These are phyloP conservation scores for Fusarium nurragi DNA, from an alignment of 2,329 filamentous ascomycete genomes.

Conservation along the genomic window DNA sequence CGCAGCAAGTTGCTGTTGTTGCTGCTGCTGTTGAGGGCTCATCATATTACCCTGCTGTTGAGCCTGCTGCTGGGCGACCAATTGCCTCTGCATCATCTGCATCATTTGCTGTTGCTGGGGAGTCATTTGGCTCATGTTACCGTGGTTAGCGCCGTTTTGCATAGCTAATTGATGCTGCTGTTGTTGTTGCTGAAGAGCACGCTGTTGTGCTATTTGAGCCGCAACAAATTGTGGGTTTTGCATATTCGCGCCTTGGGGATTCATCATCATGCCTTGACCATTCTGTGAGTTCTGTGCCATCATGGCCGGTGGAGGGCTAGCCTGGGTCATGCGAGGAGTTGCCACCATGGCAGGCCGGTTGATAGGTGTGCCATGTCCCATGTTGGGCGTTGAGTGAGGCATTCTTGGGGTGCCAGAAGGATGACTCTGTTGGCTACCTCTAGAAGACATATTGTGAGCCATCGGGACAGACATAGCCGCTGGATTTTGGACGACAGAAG, in stretches of 20 bases:
- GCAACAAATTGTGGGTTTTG: constrained; percentile 53
- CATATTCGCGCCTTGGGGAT: constrained; percentile 55
- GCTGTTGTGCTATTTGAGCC: constrained; percentile 59
- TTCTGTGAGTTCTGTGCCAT: constrained; percentile 67
- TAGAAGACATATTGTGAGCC: constrained; percentile 69
- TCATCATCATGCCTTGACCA: constrained; percentile 62
- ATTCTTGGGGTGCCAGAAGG: constrained; percentile 70
- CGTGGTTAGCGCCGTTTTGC: constrained; percentile 51
- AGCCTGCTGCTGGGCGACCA: constrained; percentile 51
- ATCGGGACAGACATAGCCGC: constrained; percentile 68
- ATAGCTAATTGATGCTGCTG: constrained; percentile 56
- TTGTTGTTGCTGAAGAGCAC: constrained; percentile 52
- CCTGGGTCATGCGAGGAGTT: constrained; percentile 71
- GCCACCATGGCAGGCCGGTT: constrained; percentile 60
- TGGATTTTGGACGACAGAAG: constrained; percentile 70
- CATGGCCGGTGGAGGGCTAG: constrained; percentile 68
- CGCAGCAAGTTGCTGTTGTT: constrained; percentile 55
- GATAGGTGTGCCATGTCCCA: constrained; percentile 68
- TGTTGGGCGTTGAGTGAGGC: constrained; percentile 68
- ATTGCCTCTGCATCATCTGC: constrained; percentile 52
- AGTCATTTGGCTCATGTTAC: constrained; percentile 52
- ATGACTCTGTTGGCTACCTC: constrained; percentile 74
- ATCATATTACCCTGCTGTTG: constrained; percentile 53
- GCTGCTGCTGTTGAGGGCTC: constrained; percentile 53
- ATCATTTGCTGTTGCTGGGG: constrained; percentile 53